phyloP scores from a whole-genome alignment of 345 rosid species.

The Dipteronia sinensis region DNA sequence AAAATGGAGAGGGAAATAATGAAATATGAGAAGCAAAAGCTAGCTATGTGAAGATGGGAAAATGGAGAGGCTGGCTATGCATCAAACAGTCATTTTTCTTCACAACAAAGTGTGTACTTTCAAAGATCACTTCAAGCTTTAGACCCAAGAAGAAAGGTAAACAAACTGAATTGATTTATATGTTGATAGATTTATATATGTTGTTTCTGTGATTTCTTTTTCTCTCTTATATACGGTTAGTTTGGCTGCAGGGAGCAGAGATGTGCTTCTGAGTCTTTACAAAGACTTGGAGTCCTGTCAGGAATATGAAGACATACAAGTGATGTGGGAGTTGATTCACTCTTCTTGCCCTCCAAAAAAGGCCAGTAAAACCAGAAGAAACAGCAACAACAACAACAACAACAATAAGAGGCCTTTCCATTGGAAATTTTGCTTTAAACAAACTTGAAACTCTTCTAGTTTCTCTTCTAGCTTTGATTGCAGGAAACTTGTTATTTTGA shows the following conservation, averaged over 20 bases:
- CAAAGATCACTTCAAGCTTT: conserved; percentile 40
- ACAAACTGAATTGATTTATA: neutral
- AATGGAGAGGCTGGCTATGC: conserved; percentile 39
- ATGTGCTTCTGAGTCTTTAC: conserved; percentile 45
- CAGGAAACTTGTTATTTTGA: neutral
- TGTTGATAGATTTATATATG: neutral
- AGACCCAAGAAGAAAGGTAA: conserved; percentile 47
- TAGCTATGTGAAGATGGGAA: conserved; percentile 32
- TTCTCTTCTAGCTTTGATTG: neutral
- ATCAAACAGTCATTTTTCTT: conserved; percentile 38
- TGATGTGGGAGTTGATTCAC: conserved; percentile 69
- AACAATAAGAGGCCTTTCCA: conserved; percentile 17
- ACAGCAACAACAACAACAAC: conserved; percentile 11
- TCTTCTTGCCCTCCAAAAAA: conserved; percentile 42
- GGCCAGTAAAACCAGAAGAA: conserved; percentile 18
- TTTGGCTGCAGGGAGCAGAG: conserved; percentile 29
- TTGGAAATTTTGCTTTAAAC: conserved; percentile 40
- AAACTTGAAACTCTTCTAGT: conserved; percentile 19
- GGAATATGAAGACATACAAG: conserved; percentile 59
- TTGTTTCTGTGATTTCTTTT: neutral
- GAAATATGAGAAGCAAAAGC: neutral
- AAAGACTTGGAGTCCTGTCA: conserved; percentile 64
- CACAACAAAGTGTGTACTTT: conserved; percentile 36
- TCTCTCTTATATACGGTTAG: neutral
- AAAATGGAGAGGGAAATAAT: conserved; percentile 9